Conservation (phyloP, 1,284 basidiomycete genomes). For the Tetrapyrgos nigripes region DNA sequence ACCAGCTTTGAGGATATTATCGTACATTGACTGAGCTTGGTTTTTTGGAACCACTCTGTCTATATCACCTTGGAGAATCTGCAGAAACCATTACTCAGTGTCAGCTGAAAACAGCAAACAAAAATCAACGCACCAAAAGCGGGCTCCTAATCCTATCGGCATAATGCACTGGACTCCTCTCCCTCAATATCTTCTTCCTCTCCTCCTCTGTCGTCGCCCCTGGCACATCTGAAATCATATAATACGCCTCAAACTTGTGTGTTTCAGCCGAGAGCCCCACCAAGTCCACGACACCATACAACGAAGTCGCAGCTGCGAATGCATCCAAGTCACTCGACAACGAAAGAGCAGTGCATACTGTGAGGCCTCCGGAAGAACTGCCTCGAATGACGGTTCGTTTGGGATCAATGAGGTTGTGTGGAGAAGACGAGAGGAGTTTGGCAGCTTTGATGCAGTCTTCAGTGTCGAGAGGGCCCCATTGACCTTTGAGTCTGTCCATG, state of each 20-base stretch:
- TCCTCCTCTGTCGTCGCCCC: conserved; percentile 54
- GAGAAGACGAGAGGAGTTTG: conserved; percentile 47
- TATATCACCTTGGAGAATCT: conserved; percentile 61
- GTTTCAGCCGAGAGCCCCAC: conserved; percentile 54
- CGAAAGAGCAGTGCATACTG: conserved; percentile 52
- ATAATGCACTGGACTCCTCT: conserved; percentile 56
- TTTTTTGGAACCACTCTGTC: conserved; percentile 65
- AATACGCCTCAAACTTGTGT: conserved; percentile 74
- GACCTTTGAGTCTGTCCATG: conserved; percentile 59
- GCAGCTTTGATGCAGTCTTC: conserved; percentile 64
- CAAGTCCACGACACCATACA: conserved; percentile 65
- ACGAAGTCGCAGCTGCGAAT: conserved; percentile 57
- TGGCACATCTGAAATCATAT: conserved; percentile 60
- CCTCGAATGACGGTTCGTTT: conserved; percentile 67
- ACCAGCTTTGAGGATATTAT: conserved; percentile 45
- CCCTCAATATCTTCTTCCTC: conserved; percentile 53
- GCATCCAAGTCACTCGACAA: conserved; percentile 6
- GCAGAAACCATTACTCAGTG: conserved; percentile 3
- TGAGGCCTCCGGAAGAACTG: conserved; percentile 67
- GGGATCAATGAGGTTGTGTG: conserved; percentile 56
- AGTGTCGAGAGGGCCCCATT: conserved; percentile 77
- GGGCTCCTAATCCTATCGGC: conserved; percentile 57
- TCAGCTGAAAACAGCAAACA: conserved; percentile 1
- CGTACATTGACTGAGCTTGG: conserved; percentile 56
- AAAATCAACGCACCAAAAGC: conserved; percentile 47